Base-by-base conservation (phyloP, 2,329 filamentous ascomycete species). In the Rachicladosporium sp. region DNA sequence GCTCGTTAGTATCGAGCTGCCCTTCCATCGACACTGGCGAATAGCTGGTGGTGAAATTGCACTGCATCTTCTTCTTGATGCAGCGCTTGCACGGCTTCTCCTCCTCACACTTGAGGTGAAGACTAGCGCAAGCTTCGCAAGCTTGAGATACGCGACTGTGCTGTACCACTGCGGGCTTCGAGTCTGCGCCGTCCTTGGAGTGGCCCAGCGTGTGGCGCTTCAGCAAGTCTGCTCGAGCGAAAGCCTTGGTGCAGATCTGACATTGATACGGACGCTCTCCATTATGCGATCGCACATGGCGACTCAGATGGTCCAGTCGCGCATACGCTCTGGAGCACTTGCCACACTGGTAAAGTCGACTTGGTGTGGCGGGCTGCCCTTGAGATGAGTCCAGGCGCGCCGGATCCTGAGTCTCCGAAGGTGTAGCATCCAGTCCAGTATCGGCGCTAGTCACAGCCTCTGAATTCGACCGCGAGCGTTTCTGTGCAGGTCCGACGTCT, bases 101-200 rank as follows among this genome's bases (percentile, higher is more conserved):
- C 45, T 73, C 69, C 43, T 72, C 68, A 44, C 70, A 73, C 48
- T 69, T 68, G 12, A 73, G 56, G 48, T 73, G 70, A 3, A 67
- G 64, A 12, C 63, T 59, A 15, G 70, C 69, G 44, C 70, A 73
- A 4, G 66, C 60, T 42, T 68, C 68, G 44, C 70, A 73, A 1
- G 70, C 70, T 50, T 71, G 68, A 4, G 61, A 65, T 3, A 68
- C 66, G 5, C 66, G 57, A 43, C 52, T 54, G 36, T 56, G 57
- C 43, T 59, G 55, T 29, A 54, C 46, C 29, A 54, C 47, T 10
- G 53, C 46, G 9, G 52, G 51, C 35, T 53, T 54, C 2, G 49
- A 36, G 21, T 56, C 49, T 29, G 52, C 50, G 41, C 54, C 48
- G 39, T 55, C 52, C 42, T 58, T 55, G 35, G 59, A 56, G 44